Evolutionary conservation across 805 yeast genomes (phyloP).

Genomic region (Ogataea nitratoaversa): DNA sequence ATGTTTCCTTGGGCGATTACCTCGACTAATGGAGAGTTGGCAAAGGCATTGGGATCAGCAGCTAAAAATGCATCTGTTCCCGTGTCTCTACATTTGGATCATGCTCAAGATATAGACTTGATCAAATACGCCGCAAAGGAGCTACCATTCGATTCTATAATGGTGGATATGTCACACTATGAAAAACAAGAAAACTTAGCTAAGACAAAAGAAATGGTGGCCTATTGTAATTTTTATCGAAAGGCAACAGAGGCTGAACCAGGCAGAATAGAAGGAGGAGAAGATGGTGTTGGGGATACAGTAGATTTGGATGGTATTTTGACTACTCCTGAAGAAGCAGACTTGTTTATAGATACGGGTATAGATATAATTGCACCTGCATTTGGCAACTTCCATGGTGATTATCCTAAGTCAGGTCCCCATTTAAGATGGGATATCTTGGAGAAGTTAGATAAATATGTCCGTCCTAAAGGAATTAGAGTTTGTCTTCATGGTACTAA

Average conservation of each 20-base stretch:
- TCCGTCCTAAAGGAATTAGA: slow-evolving; percentile 16
- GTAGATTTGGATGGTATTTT: slow-evolving; percentile 29
- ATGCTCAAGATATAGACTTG: slow-evolving; percentile 30
- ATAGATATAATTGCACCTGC: slow-evolving; percentile 36
- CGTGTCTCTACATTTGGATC: slow-evolving; percentile 34
- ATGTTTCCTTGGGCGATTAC: slow-evolving; percentile 36
- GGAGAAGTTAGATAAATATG: slow-evolving; percentile 22
- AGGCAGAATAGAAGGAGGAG: slow-evolving; percentile 37
- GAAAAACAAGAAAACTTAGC: slow-evolving; percentile 32
- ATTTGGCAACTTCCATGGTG: slow-evolving; percentile 36
- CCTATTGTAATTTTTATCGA: slow-evolving; percentile 24
- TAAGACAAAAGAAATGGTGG: slow-evolving; percentile 28
- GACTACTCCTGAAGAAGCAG: slow-evolving; percentile 32
- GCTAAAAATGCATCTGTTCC: slow-evolving; percentile 32
- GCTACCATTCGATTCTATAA: slow-evolving; percentile 35
- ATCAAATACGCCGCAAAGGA: slow-evolving; percentile 28
- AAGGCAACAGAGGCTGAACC: slow-evolving; percentile 37
- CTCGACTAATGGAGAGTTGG: slow-evolving; percentile 28
- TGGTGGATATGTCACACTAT: slow-evolving; percentile 37
- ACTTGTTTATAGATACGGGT: slow-evolving; percentile 30
- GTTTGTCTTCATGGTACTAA: slow-evolving; percentile 35
- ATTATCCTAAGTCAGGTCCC: slow-evolving; percentile 33
- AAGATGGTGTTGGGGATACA: slow-evolving; percentile 31
- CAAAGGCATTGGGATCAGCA: slow-evolving; percentile 23
- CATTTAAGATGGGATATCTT: slow-evolving; percentile 24